phyloP scores from a whole-genome alignment of 2,329 filamentous ascomycete genomes.

The Pseudopyrenochaeta lycopersici region DNA sequence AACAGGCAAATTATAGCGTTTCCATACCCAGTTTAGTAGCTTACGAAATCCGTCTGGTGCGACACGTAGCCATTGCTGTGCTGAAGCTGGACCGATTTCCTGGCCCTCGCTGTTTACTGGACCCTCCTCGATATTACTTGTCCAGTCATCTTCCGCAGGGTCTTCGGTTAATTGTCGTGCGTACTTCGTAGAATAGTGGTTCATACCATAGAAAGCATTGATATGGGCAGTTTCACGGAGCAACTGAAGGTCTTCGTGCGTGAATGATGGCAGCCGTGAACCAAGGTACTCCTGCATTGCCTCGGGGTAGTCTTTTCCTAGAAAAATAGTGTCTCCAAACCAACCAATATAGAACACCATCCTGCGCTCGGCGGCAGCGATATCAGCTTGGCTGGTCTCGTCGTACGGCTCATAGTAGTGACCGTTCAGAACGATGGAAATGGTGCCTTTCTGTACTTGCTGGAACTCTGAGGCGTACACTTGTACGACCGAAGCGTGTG shows the following conservation, averaged over 20 bases:
- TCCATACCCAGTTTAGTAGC: slow-evolving; percentile 53
- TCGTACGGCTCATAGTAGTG: slow-evolving; percentile 3
- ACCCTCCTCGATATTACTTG: slow-evolving; percentile 55
- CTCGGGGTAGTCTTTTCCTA: slow-evolving; percentile 43
- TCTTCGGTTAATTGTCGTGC: slow-evolving; percentile 46
- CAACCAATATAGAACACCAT: slow-evolving; percentile 51
- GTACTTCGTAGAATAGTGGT: slow-evolving; percentile 54
- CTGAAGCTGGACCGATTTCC: slow-evolving; percentile 47
- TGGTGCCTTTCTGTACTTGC: slow-evolving; percentile 39
- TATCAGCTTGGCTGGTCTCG: not conserved
- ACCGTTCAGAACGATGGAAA: slow-evolving; percentile 5
- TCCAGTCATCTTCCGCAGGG: slow-evolving; percentile 51
- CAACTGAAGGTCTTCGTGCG: slow-evolving; percentile 49
- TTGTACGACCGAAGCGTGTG: slow-evolving; percentile 53
- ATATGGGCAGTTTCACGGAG: slow-evolving; percentile 16
- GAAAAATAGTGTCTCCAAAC: slow-evolving; percentile 50
- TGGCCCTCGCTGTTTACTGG: slow-evolving; percentile 58
- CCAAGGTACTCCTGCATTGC: slow-evolving; percentile 10
- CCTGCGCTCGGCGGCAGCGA: not conserved
- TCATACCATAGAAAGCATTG: slow-evolving; percentile 50
- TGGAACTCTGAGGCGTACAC: not conserved
- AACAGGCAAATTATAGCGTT: slow-evolving; percentile 51
- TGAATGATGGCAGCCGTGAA: slow-evolving; percentile 50
- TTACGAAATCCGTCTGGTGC: slow-evolving; percentile 66
- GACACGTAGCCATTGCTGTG: slow-evolving; percentile 51